Evolutionary conservation across 2,329 filamentous ascomycete genomes (phyloP), one percentile per base, ranked within the genome.

Genomic region (Hypomyces rosellus): DNA sequence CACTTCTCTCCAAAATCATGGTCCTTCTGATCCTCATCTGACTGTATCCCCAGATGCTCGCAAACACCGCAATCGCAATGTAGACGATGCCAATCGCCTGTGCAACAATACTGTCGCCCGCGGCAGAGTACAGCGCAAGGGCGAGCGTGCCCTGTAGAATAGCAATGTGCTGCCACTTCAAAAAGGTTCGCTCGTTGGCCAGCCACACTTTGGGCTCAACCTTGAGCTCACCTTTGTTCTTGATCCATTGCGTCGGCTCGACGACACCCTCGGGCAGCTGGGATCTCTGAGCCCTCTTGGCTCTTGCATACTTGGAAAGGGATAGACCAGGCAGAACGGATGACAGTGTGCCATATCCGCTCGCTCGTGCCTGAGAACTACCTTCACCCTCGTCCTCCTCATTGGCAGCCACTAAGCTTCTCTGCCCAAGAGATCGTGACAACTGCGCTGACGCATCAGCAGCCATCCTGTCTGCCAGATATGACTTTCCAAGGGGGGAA

Each of bases 121-220:
- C 91, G 0, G 92, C 89, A 59, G 95, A 92, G 72, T 92, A 96
- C 25, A 99, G 73, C 18, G 86, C 88, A 12, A 99, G 74, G 0
- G 89, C 88, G 30, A 99, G 72, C 18, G 85, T 84, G 36, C 90
- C 91, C 20, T 99, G 82, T 13, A 99, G 77, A 45, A 99, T 82
- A 54, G 84, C 86, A 62, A 99, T 90, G 67, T 97, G 91, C 74
- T 97, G 89, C 93, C 93, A 99, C 69, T 96, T 97, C 69, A 99
- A 85, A 66, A 96, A 99, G 0, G 93, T 99, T 54, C 93, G 86
- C 72, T 99, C 92, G 69, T 99, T 99, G 49, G 93, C 93, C 51
- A 99, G 84, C 92, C 93, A 99, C 30, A 99, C 92, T 71, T 99
- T 99, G 54, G 89, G 90, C 72, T 99, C 93, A 51, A 99, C 89